These are phyloP conservation scores for Knoxdaviesia capensis DNA, from an alignment of 2,329 filamentous ascomycete genomes.

Conservation along the genomic window DNA sequence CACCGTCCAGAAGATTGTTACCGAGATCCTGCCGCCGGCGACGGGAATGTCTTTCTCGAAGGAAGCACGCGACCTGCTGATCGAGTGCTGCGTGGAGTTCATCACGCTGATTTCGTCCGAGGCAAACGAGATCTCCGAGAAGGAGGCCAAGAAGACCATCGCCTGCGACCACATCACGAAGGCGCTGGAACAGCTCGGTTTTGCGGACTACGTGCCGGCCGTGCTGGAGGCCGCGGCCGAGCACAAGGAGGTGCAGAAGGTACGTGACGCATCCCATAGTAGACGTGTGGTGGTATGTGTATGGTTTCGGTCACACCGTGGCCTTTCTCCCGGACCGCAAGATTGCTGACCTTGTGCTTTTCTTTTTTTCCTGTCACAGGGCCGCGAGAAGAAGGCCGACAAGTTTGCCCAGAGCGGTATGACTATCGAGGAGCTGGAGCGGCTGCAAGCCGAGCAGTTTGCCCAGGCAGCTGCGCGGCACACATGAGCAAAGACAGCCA, in stretches of 20 bases:
- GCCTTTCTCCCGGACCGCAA: not conserved
- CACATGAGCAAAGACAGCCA: conserved; percentile 1
- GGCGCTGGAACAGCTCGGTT: conserved; percentile 79
- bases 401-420: conserved; percentile 92
- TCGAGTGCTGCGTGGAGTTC: conserved; percentile 98
- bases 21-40: conserved; percentile 68
- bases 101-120: conserved; percentile 97
- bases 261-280: conserved; percentile 16
- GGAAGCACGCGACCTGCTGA: conserved; percentile 83
- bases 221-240: conserved; percentile 74
- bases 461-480: conserved; percentile 35
- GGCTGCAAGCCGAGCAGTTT: conserved; percentile 83
- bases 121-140: conserved; percentile 96
- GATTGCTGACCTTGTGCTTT: conserved; percentile 3
- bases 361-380: conserved; percentile 25
- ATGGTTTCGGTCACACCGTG: conserved; percentile 32
- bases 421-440: conserved; percentile 72
- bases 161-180: conserved; percentile 95
- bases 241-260: conserved; percentile 86
- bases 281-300: conserved; percentile 11
- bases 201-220: conserved; percentile 76
- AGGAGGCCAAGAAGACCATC: conserved; percentile 98
- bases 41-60: conserved; percentile 73
- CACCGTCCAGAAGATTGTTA: conserved; percentile 70
- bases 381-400: conserved; percentile 88